Percentiles rank a stretch among this genome's conserved stretches.
These are phyloP conservation scores for Kuraishia floccosa DNA, from an alignment of 805 yeast genomes.

Conservation along the genomic window DNA sequence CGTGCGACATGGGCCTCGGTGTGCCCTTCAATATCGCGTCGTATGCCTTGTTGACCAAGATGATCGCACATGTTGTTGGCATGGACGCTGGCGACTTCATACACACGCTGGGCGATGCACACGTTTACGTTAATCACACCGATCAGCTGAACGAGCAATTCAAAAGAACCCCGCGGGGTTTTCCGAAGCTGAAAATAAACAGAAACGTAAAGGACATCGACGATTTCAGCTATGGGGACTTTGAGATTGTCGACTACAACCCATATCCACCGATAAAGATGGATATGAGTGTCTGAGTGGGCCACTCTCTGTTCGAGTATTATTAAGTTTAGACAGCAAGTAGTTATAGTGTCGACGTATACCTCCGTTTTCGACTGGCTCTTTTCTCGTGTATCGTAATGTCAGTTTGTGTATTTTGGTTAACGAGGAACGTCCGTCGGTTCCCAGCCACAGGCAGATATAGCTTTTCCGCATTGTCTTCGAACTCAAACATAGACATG, in stretches of 20 bases:
- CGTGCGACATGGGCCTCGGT: conserved; percentile 99
- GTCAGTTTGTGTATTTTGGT: not conserved
- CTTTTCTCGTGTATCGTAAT: not conserved
- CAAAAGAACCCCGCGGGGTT: conserved; percentile 58
- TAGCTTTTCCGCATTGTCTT: conserved; percentile 13
- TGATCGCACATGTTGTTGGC: conserved; percentile 93
- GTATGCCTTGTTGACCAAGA: conserved; percentile 80
- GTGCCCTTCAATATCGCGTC: conserved; percentile 98
- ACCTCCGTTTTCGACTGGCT: not conserved
- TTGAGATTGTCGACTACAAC: conserved; percentile 66
- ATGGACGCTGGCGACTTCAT: conserved; percentile 94
- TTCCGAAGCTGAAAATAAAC: conserved; percentile 70
- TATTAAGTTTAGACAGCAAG: too few relatives aligned
- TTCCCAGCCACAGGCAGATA: conserved; percentile 7
- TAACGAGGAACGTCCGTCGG: not conserved
- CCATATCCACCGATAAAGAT: conserved; percentile 81
- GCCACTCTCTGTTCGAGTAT: too few relatives aligned
- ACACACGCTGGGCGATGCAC: conserved; percentile 96
- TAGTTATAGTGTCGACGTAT: too few relatives aligned
- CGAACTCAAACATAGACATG: conserved; percentile 29
- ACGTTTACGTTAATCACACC: conserved; percentile 86
- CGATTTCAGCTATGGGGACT: conserved; percentile 83
- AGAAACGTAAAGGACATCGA: conserved; percentile 66
- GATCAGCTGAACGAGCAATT: conserved; percentile 83
- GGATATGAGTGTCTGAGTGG: conserved; percentile 86